Conservation (phyloP, 768 basidiomycete species). For the Termitomyces heimii region DNA sequence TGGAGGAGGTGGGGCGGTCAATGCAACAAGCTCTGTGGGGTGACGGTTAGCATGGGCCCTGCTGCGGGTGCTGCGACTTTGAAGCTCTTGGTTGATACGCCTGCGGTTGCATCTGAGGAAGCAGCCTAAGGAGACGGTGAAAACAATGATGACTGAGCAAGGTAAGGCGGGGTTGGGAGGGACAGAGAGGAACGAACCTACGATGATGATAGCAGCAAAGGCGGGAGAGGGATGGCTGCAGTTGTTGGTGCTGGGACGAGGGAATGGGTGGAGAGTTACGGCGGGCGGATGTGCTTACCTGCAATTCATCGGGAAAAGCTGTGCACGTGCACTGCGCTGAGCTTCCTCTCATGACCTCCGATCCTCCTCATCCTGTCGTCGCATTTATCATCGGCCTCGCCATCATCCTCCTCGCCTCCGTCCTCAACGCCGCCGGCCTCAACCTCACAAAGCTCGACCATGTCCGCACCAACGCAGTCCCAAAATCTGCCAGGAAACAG, state of each 20-base stretch:
- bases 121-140: not conserved
- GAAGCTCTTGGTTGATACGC: not conserved
- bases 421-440: slow-evolving; percentile 89
- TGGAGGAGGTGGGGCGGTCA: not conserved
- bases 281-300: not conserved
- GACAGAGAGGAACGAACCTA: not conserved
- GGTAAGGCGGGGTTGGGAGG: too few relatives aligned
- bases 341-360: slow-evolving; percentile 6
- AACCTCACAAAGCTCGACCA: slow-evolving; percentile 95
- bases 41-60: not conserved
- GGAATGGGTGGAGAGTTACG: not conserved
- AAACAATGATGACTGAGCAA: not conserved
- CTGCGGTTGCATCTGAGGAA: not conserved
- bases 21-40: not conserved
- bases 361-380: slow-evolving; percentile 23
- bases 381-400: slow-evolving; percentile 81
- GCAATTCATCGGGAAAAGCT: not conserved
- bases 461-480: slow-evolving; percentile 69
- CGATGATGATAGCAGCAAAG: not conserved
- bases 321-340: not conserved
- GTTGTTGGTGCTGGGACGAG: not conserved
- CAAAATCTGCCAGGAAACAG: slow-evolving; percentile 63
- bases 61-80: not conserved
- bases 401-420: slow-evolving; percentile 78
- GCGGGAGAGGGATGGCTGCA: not conserved